A percentile compares a stretch with the other conserved stretches of the same genome.
Evolutionary conservation across 2,329 filamentous ascomycete species (phyloP).

Genomic region (Alternaria arborescens): DNA sequence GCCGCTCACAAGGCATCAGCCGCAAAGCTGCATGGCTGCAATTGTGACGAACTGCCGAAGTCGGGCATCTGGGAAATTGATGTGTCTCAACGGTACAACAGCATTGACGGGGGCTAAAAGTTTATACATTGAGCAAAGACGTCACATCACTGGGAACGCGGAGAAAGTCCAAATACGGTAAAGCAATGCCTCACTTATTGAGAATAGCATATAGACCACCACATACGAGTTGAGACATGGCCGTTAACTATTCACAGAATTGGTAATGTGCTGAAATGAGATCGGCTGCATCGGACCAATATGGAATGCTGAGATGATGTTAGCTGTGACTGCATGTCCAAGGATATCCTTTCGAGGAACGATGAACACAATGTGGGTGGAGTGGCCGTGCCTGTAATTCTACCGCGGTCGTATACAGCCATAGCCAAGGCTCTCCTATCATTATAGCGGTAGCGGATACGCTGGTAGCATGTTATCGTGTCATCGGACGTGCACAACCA

Average conservation of each 20-base stretch:
- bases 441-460: not conserved
- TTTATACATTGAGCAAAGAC: not conserved
- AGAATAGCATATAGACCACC: not conserved
- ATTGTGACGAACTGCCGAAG: slow-evolving; percentile 8
- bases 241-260: not conserved
- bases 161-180: not conserved
- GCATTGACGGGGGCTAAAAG: slow-evolving; percentile 6
- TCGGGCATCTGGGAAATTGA: slow-evolving; percentile 1
- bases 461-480: not conserved
- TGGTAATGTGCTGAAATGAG: slow-evolving; percentile 1
- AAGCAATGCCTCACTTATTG: not conserved
- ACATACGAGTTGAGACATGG: not conserved
- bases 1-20: slow-evolving; percentile 5
- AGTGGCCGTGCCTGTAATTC: not conserved
- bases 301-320: not conserved
- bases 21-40: slow-evolving; percentile 10
- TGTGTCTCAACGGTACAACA: not conserved
- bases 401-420: not conserved
- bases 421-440: not conserved
- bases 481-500: not conserved
- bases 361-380: not conserved
- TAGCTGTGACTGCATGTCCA: not conserved
- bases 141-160: not conserved
- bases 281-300: not conserved
- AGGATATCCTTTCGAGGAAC: not conserved